These are phyloP conservation scores for Botrytis pseudocinerea DNA, from an alignment of 2,329 filamentous ascomycete species.

Conservation along the genomic window DNA sequence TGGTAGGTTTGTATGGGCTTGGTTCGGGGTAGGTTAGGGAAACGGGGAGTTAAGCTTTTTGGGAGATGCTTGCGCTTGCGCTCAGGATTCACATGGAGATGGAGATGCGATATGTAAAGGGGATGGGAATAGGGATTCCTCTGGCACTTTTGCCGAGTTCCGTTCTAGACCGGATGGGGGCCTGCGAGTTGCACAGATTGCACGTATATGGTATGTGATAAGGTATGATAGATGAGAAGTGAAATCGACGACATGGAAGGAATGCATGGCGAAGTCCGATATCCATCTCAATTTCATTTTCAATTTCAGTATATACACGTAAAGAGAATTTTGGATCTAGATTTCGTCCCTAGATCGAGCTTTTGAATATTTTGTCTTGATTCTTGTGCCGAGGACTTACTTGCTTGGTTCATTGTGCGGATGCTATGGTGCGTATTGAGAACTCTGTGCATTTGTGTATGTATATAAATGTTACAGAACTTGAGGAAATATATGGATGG, in stretches of 20 bases:
- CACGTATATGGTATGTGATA: not conserved
- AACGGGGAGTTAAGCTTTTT: not conserved
- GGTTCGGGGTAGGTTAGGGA: not conserved
- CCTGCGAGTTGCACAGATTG: not conserved
- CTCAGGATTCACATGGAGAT: not conserved
- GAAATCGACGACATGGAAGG: not conserved
- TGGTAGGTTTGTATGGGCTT: not conserved
- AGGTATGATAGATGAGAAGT: not conserved
- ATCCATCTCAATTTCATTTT: not conserved
- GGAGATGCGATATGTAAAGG: not conserved
- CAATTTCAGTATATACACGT: not conserved
- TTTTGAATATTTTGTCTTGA: not conserved
- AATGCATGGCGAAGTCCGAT: not conserved
- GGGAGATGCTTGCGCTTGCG: not conserved
- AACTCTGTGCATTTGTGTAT: not conserved
- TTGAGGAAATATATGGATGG: not conserved
- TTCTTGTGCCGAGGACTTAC: no score
- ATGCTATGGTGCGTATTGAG: not conserved
- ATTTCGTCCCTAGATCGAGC: not conserved
- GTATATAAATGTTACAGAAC: not conserved
- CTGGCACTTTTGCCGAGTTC: rapidly evolving
- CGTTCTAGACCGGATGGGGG: not conserved
- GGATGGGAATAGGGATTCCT: not conserved
- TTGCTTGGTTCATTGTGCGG: not conserved
- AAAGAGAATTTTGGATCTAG: not conserved